These are phyloP conservation scores for Spiraea crenata DNA, from an alignment of 331 rosid species.

Conservation along the genomic window DNA sequence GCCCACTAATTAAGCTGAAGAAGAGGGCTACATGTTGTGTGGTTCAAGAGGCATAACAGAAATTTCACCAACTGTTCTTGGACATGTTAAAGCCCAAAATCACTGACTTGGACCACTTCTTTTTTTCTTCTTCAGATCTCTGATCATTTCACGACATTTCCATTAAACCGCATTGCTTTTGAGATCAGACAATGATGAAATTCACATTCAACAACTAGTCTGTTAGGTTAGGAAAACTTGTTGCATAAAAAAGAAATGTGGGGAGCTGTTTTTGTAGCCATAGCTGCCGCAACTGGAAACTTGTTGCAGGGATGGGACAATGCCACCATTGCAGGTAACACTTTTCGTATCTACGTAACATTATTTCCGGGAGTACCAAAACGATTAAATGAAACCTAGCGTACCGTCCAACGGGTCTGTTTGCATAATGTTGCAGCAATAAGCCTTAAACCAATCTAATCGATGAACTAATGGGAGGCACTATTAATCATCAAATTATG, in stretches of 20 bases:
- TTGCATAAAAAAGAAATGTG: constrained; percentile 13
- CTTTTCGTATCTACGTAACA: not conserved
- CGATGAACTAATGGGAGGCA: too few relatives aligned
- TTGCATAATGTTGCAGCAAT: too few relatives aligned
- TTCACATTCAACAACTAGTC: not conserved
- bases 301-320: constrained; percentile 36
- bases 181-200: not conserved
- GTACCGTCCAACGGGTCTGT: too few relatives aligned
- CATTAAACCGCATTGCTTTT: not conserved
- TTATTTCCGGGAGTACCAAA: too few relatives aligned
- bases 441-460: too few relatives aligned
- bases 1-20: constrained; percentile 9
- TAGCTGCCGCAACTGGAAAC: constrained; percentile 29
- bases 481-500: too few relatives aligned
- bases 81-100: constrained; percentile 6
- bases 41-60: constrained; percentile 18
- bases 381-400: too few relatives aligned
- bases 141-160: not conserved
- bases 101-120: constrained; percentile 2
- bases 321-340: constrained; percentile 33
- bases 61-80: not conserved
- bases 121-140: not conserved
- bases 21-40: constrained; percentile 25
- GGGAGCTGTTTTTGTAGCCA: constrained; percentile 30
- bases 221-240: not conserved